Evolutionary conservation across 441 rosid genomes (phyloP).

Genomic region (Gossypium armourianum): DNA sequence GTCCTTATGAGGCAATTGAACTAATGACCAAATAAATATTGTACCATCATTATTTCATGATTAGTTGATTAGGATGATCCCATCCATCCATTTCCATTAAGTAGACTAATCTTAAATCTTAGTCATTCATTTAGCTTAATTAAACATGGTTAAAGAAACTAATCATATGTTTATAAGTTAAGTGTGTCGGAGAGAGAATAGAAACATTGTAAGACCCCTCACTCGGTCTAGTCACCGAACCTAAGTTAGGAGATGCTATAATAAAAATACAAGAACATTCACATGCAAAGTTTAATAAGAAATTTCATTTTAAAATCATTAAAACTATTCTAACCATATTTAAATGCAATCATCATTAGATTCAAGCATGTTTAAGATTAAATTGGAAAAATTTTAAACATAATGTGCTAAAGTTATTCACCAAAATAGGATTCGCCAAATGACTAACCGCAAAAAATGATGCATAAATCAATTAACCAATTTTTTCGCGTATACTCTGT

Average conservation of each 20-base stretch:
- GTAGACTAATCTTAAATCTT: neutral
- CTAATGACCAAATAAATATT: neutral
- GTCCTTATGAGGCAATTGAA: neutral
- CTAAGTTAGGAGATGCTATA: neutral
- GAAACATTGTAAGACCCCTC: neutral
- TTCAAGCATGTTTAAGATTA: neutral
- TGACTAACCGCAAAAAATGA: neutral
- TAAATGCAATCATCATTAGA: neutral
- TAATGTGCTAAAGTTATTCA: neutral
- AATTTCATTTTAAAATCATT: no score
- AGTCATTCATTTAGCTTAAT: neutral
- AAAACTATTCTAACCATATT: neutral
- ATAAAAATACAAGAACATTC: no score
- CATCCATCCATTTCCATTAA: neutral
- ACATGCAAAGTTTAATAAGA: no score
- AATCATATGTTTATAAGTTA: neutral
- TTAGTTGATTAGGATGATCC: neutral
- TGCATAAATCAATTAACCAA: neutral
- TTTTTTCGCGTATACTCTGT: neutral
- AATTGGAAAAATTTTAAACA: neutral
- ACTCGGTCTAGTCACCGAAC: neutral
- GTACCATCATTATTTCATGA: neutral
- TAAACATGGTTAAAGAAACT: neutral
- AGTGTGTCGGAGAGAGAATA: neutral
- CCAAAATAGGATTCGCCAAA: neutral